These are phyloP conservation scores for Hypoxylon rubiginosum DNA, from an alignment of 2,329 filamentous ascomycete genomes.

Conservation along the genomic window DNA sequence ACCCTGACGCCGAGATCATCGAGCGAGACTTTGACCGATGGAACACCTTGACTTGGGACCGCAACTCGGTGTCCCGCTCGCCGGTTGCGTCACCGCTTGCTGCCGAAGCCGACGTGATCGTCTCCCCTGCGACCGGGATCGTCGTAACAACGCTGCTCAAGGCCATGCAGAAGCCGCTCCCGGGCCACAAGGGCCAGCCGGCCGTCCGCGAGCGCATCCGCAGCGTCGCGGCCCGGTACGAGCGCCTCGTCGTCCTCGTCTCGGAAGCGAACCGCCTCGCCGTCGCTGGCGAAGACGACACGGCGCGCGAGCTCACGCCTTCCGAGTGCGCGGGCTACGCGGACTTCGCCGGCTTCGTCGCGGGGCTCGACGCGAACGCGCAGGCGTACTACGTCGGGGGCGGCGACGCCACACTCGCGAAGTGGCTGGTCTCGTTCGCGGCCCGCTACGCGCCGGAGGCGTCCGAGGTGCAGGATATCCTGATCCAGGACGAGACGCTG, in stretches of 20 bases:
- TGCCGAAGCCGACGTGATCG: slow-evolving; percentile 78
- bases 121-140: slow-evolving; percentile 78
- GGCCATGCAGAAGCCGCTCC: slow-evolving; percentile 78
- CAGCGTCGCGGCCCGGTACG: slow-evolving; percentile 70
- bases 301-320: slow-evolving; percentile 53
- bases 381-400: slow-evolving; percentile 64
- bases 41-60: slow-evolving; percentile 54
- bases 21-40: slow-evolving; percentile 70
- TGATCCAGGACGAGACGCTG: slow-evolving; percentile 70
- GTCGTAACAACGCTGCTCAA: slow-evolving; percentile 79
- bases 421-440: slow-evolving; percentile 68
- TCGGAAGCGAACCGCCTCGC: slow-evolving; percentile 64
- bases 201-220: slow-evolving; percentile 69
- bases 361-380: slow-evolving; percentile 56
- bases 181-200: slow-evolving; percentile 65
- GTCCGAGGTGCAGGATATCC: slow-evolving; percentile 41
- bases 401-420: slow-evolving; percentile 62
- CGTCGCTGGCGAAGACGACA: no score
- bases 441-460: slow-evolving; percentile 57
- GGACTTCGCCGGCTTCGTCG: slow-evolving; percentile 65
- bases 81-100: slow-evolving; percentile 57
- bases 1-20: slow-evolving; percentile 66
- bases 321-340: slow-evolving; percentile 62
- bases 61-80: slow-evolving; percentile 51
- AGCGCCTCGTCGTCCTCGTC: slow-evolving; percentile 76